Percentiles rank a stretch among this genome's conserved stretches.
Evolutionary conservation across 345 rosid species (phyloP).

Genomic region (Draba incana): DNA sequence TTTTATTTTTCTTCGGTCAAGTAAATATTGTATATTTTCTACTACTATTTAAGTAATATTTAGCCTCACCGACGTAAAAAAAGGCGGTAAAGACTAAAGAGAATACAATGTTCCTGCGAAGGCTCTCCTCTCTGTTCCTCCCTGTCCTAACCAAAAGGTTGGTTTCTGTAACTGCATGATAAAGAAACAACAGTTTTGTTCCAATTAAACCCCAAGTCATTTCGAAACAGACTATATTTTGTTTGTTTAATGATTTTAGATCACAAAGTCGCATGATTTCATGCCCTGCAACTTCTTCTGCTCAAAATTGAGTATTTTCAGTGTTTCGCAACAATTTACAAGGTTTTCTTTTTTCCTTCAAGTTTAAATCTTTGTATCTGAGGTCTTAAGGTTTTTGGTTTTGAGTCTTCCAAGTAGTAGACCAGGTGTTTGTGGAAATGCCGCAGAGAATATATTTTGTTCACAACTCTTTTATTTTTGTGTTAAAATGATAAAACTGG

Average conservation of each 20-base stretch:
- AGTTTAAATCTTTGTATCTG: background rate
- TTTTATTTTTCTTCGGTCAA: no score
- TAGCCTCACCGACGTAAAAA: no score
- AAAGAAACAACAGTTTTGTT: background rate
- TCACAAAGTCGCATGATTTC: slow-evolving; percentile 33
- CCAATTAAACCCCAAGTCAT: no score
- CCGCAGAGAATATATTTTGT: slow-evolving; percentile 6
- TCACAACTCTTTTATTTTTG: no score
- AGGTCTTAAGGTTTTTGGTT: background rate
- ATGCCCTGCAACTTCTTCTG: background rate
- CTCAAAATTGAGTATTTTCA: slow-evolving; percentile 11
- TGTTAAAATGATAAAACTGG: no score
- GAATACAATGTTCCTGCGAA: slow-evolving; percentile 19
- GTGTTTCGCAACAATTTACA: slow-evolving; percentile 4
- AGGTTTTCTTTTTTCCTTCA: slow-evolving; percentile 24
- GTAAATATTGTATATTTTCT: no score
- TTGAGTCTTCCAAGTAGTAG: background rate
- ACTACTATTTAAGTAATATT: no score
- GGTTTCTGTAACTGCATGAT: background rate
- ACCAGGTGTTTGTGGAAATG: slow-evolving; percentile 38
- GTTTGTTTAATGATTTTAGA: background rate
- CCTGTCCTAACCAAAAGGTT: slow-evolving; percentile 26
- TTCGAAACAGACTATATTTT: background rate
- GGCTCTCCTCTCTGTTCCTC: slow-evolving; percentile 29
- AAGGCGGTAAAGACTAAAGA: no score